phyloP scores from a whole-genome alignment of 176 grass and related monocot genomes.

The Aechmea fasciata region DNA sequence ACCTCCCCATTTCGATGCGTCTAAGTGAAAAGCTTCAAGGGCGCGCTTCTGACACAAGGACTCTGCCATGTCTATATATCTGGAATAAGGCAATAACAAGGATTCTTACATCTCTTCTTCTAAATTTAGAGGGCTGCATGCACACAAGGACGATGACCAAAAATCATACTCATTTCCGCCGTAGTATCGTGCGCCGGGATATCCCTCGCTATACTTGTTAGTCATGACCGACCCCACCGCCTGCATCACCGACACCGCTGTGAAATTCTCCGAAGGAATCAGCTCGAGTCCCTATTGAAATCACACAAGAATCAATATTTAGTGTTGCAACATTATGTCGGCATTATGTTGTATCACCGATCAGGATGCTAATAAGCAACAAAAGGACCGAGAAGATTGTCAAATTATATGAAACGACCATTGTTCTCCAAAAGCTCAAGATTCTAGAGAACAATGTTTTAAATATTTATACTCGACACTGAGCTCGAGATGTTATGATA shows the following conservation, averaged over 20 bases:
- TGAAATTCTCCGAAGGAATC: conserved; percentile 98
- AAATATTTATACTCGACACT: too few relatives aligned
- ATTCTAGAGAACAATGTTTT: too few relatives aligned
- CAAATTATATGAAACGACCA: too few relatives aligned
- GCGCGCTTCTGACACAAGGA: conserved; percentile 90
- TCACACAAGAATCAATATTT: not conserved
- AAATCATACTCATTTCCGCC: conserved; percentile 84
- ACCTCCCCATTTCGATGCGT: conserved; percentile 99
- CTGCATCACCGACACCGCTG: conserved; percentile 92
- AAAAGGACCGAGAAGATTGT: not conserved
- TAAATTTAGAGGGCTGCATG: not conserved
- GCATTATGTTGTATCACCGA: not conserved
- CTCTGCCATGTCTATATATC: conserved; percentile 95
- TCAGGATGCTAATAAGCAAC: not conserved
- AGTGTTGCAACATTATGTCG: not conserved
- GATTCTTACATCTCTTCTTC: not conserved
- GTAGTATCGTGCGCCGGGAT: conserved; percentile 97
- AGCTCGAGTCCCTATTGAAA: conserved; percentile 75
- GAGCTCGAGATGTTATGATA: too few relatives aligned
- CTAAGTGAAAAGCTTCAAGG: conserved; percentile 72
- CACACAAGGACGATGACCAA: not conserved
- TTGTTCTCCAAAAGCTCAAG: too few relatives aligned
- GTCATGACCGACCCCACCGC: conserved; percentile 97
- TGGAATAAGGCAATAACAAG: conserved; percentile 14
- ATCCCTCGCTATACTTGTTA: conserved; percentile 98